A percentile compares a stretch with the other conserved stretches of the same genome.
Evolutionary conservation across 2,329 filamentous ascomycete species (phyloP).

Genomic region (Fusarium scirpi): DNA sequence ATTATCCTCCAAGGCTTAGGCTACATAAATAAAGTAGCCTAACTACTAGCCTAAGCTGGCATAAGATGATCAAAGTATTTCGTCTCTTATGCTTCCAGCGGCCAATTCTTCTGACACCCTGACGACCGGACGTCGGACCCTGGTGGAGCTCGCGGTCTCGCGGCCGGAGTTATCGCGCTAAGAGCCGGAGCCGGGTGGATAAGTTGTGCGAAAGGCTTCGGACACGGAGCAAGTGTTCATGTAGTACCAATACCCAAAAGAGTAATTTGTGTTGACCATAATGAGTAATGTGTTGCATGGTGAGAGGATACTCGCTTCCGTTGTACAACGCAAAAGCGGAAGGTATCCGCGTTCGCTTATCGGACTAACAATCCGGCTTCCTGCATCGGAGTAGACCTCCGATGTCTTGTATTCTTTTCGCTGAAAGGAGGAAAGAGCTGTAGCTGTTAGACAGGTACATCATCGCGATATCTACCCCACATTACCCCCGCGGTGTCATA

Average conservation of each 20-base stretch:
- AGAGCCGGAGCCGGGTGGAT: not conserved
- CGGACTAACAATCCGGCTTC: conserved; percentile 25
- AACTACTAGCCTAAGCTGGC: too few species aligned
- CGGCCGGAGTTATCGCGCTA: conserved; percentile 23
- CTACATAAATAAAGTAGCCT: too few species aligned
- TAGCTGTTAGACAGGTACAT: not conserved
- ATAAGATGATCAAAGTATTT: too few species aligned
- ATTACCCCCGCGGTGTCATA: conserved; percentile 26
- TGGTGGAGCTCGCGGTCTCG: conserved; percentile 37
- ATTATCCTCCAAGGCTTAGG: too few species aligned
- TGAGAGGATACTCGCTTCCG: not conserved
- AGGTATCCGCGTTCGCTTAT: conserved; percentile 12
- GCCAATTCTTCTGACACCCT: too few species aligned
- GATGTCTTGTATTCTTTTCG: conserved; percentile 7
- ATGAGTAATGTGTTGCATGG: not conserved
- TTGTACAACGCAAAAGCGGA: conserved; percentile 3
- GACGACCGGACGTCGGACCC: not conserved
- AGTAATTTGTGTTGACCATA: not conserved
- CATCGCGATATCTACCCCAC: conserved; percentile 22
- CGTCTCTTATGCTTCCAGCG: too few species aligned
- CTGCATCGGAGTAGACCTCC: conserved; percentile 19
- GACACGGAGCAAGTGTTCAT: conserved; percentile 4
- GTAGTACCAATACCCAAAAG: not conserved
- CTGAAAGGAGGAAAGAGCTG: not conserved
- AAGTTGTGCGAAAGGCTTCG: not conserved